Evolutionary conservation across 352 stramenopile genomes (phyloP), one percentile per base, ranked within the genome.

Genomic region (Phytophthora boehmeriae): DNA sequence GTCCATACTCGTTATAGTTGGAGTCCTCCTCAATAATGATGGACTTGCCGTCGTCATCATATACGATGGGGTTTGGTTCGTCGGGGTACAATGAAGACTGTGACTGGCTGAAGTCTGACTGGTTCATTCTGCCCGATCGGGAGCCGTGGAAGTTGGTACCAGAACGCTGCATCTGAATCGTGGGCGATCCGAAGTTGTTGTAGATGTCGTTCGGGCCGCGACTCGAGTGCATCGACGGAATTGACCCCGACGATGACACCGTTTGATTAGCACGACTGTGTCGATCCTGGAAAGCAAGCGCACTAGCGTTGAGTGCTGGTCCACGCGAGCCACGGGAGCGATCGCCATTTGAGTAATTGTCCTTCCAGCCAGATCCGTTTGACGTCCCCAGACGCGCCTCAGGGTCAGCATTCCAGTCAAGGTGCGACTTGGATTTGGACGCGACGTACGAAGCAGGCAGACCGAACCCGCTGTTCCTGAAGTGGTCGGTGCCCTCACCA

Each of bases 401-500:
- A 2, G 75, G 74, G 16, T 92, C 78, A 10, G 71, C 71, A 30
- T 82, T 87, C 83, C 83, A 92, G 61, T 92, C 77, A 27, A 90
- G 44, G 23, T 71, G 69, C 3, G 69, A 75, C 39, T 79, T 82
- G 25, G 83, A 87, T 59, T 88, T 90, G 20, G 62, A 62, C 34
- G 80, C 81, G 17, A 48, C 49, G 27, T 82, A 78, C 11, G 76
- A 79, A 11, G 58, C 73, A 10, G 75, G 68, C 17, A 74, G 23
- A 10, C 72, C 76, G 53, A 86, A 87, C 1, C 75, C 75, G 43
- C 83, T 89, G 65, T 80, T 78, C 17, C 73, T 62, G 43, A 88
- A 89, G 53, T 84, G 79, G 50, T 90, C 65, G 6, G 44, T 74
- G 22, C 68, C 78, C 16, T 78, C 67, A 13, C 66, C 77, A 2